Evolutionary conservation across 2,329 filamentous ascomycete genomes (phyloP).

Genomic region (Cladosporium cucumerinum): DNA sequence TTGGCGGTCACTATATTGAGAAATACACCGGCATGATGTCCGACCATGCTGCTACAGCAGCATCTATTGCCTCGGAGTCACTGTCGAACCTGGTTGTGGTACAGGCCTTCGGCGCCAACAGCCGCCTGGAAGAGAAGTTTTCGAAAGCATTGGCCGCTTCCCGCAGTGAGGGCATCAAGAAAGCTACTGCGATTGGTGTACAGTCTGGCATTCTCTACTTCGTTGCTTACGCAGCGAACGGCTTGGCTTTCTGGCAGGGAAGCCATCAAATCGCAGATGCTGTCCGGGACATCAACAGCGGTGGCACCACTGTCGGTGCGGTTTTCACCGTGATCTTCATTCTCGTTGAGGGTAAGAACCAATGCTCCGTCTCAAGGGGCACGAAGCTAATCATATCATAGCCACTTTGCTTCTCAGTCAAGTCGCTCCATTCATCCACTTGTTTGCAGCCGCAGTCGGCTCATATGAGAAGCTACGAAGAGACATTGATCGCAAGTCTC

Average conservation of each 20-base stretch:
- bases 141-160: constrained; percentile 50
- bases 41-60: constrained; percentile 55
- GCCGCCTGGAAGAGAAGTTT: constrained; percentile 59
- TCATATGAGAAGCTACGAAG: constrained; percentile 57
- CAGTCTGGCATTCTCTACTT: constrained; percentile 64
- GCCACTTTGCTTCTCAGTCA: constrained; percentile 47
- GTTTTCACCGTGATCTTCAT: constrained; percentile 56
- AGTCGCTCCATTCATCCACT: constrained; percentile 47
- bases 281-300: constrained; percentile 31
- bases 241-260: constrained; percentile 66
- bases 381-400: constrained; percentile 49
- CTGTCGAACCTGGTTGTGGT: constrained; percentile 51
- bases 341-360: constrained; percentile 42
- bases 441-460: constrained; percentile 49
- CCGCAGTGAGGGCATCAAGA: constrained; percentile 54
- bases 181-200: constrained; percentile 54
- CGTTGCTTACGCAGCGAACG: constrained; percentile 64
- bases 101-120: constrained; percentile 53
- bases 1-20: constrained; percentile 54
- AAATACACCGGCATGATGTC: constrained; percentile 52
- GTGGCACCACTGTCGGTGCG: constrained; percentile 37
- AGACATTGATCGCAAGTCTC: constrained; percentile 52
- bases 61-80: constrained; percentile 61
- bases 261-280: constrained; percentile 53
- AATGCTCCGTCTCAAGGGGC: constrained; percentile 61